Evolutionary conservation across 2,329 filamentous ascomycete genomes (phyloP).

Genomic region (Anthostomella pinea): DNA sequence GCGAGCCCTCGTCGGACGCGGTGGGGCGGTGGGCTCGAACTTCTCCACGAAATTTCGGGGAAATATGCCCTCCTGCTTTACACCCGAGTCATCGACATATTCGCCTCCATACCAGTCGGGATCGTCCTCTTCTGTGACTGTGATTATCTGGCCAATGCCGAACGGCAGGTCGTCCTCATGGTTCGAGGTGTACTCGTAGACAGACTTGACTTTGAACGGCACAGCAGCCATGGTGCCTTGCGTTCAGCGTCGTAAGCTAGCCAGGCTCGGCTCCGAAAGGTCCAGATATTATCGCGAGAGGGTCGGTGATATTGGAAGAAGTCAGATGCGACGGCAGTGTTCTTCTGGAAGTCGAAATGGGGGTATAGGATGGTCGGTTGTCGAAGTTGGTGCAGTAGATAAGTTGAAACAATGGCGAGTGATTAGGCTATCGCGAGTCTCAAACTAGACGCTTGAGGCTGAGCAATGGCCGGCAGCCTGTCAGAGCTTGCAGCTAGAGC

Average conservation of each 20-base stretch:
- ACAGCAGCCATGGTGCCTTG: conserved; percentile 59
- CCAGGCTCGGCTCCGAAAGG: no score
- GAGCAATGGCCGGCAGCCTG: conserved; percentile 36
- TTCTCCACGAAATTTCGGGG: conserved; percentile 97
- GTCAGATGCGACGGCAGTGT: not conserved
- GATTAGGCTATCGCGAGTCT: conserved; percentile 14
- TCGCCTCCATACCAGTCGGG: conserved; percentile 91
- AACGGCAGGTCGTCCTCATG: conserved; percentile 97
- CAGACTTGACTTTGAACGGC: conserved; percentile 90
- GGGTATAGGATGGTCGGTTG: conserved; percentile 23
- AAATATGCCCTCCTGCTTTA: conserved; percentile 81
- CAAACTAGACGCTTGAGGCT: conserved; percentile 28
- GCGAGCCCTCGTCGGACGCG: conserved; percentile 74
- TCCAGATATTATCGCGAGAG: no score
- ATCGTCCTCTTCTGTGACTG: conserved; percentile 88
- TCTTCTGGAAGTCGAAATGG: not conserved
- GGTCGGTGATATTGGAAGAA: conserved; percentile 2
- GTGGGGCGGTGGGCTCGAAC: conserved; percentile 87
- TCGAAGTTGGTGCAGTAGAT: conserved; percentile 7
- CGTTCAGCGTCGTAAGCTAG: no score
- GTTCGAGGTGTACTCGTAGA: conserved; percentile 89
- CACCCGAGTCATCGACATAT: conserved; percentile 73
- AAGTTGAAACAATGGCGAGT: conserved; percentile 14
- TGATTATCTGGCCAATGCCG: conserved; percentile 80
- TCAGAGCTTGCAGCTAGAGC: conserved; percentile 39